These are phyloP conservation scores for Ceratocystis ficicola DNA, from an alignment of 2,329 filamentous ascomycete species.

Conservation along the genomic window DNA sequence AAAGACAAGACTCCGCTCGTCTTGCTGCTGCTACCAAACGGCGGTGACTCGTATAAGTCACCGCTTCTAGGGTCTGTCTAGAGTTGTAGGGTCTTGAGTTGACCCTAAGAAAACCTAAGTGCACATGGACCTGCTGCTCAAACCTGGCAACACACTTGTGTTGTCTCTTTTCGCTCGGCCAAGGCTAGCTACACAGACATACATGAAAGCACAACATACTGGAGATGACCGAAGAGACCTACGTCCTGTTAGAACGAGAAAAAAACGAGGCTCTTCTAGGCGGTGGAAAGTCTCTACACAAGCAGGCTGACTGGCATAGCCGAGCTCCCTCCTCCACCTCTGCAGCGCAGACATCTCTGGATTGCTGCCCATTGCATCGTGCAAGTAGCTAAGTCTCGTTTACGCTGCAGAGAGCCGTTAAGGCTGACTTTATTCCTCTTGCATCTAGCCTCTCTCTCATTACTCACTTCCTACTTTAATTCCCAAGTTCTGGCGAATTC, in stretches of 20 bases:
- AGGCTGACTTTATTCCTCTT: slow-evolving; percentile 4
- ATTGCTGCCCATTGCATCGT: background rate
- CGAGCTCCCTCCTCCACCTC: background rate
- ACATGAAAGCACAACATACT: background rate
- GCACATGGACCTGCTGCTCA: background rate
- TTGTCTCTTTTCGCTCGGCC: background rate
- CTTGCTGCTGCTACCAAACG: background rate
- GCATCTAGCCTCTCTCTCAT: background rate
- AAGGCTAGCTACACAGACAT: background rate
- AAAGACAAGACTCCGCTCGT: background rate
- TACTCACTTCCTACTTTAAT: background rate
- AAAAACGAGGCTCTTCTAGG: background rate
- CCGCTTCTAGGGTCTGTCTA: background rate
- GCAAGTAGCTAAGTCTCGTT: background rate
- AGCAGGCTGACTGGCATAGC: background rate
- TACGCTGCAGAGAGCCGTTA: slow-evolving; percentile 6
- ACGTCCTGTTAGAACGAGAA: background rate
- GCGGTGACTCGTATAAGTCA: background rate
- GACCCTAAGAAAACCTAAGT: background rate
- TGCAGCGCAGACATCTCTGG: background rate
- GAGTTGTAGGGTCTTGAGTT: background rate
- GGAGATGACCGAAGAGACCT: background rate
- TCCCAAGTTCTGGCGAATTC: background rate
- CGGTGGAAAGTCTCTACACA: background rate
- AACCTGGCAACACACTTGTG: background rate